phyloP scores from a whole-genome alignment of 2,329 filamentous ascomycete species.

The Scorias spongiosa region DNA sequence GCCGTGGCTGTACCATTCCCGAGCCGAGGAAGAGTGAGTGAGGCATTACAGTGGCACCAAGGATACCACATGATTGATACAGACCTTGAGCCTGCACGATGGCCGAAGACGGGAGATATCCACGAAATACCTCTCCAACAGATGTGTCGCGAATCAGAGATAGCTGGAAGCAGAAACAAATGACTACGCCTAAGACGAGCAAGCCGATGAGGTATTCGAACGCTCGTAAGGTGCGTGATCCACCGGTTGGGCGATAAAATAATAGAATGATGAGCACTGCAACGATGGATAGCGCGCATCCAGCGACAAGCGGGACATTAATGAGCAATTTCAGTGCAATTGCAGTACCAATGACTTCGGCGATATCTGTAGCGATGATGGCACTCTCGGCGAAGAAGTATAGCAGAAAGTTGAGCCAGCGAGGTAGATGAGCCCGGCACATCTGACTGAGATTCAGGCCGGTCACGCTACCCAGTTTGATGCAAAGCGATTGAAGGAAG shows the following conservation, averaged over 20 bases:
- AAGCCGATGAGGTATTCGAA: constrained; percentile 51
- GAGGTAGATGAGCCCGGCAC: constrained; percentile 33
- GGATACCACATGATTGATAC: constrained; percentile 60
- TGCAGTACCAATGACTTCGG: constrained; percentile 54
- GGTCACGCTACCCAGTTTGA: constrained; percentile 39
- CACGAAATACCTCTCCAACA: constrained; percentile 45
- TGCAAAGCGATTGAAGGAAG: constrained; percentile 51
- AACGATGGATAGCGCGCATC: constrained; percentile 51
- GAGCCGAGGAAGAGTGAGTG: constrained; percentile 55
- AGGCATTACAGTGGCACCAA: constrained; percentile 63
- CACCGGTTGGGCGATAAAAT: constrained; percentile 45
- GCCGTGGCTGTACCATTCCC: constrained; percentile 51
- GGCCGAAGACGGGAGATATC: constrained; percentile 47
- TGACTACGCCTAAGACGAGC: constrained; percentile 51
- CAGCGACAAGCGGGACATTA: constrained; percentile 48
- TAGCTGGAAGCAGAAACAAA: constrained; percentile 57
- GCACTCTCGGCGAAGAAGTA: constrained; percentile 41
- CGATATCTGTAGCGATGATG: constrained; percentile 45
- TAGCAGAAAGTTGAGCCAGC: constrained; percentile 38
- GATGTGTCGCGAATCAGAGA: constrained; percentile 42
- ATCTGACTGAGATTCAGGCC: constrained; percentile 35
- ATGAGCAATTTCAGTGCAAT: constrained; percentile 51
- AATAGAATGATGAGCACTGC: constrained; percentile 54
- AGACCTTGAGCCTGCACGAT: constrained; percentile 44
- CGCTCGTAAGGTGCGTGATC: constrained; percentile 39